Base-by-base conservation (phyloP, 495 filamentous ascomycete species). In the Neurospora sublineolata region DNA sequence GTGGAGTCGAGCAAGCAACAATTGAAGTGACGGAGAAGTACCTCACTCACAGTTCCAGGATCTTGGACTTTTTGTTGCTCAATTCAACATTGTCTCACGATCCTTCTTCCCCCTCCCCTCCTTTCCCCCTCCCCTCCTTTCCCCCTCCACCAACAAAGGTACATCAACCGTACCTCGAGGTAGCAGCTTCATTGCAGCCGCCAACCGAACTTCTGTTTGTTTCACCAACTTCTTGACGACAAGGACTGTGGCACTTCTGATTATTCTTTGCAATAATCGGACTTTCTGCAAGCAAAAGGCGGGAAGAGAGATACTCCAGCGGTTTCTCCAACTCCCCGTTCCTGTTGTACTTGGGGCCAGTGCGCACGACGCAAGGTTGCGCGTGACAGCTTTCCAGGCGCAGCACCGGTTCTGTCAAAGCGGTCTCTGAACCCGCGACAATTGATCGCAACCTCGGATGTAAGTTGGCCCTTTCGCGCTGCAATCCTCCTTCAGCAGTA, bases 311-410 rank as follows among this genome's bases (percentile, higher is more conserved):
- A 64, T 33, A 16, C 52, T 33, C 52, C 52, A 60, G 12, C 23
- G 27, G 23, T 58, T 58, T 58, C 46, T 58, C 46, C 23, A 58
- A 30, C 23, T 30, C 46, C 46, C 46, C 37, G n/a, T 67, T 20
- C n/a, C 52, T 52, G 46, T 6, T 42, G 14, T 37, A 14, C 33
- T 36, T 36, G 33, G 14, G 37, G 41, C 12, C 60, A 58, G 16
- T 72, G 71, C 68, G 36, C 58, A 60, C 71, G 37, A 37, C 60
- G 33, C 68, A 73, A 44, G 72, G 72, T 70, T 73, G 58, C 37
- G 64, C 44, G 67, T 73, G 72, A 72, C 74, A 73, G 72, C 72
- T 68, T 60, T 70, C 52, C 46, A 72, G 41, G 72, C 58, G 72
- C 72, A 70, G 60, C 73, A 69, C 71, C 44, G 58, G 37, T 37